Percentiles rank a stretch among this genome's conserved stretches.
Conservation (phyloP, 2,329 filamentous ascomycete genomes). For the Stromatinia cepivora region DNA sequence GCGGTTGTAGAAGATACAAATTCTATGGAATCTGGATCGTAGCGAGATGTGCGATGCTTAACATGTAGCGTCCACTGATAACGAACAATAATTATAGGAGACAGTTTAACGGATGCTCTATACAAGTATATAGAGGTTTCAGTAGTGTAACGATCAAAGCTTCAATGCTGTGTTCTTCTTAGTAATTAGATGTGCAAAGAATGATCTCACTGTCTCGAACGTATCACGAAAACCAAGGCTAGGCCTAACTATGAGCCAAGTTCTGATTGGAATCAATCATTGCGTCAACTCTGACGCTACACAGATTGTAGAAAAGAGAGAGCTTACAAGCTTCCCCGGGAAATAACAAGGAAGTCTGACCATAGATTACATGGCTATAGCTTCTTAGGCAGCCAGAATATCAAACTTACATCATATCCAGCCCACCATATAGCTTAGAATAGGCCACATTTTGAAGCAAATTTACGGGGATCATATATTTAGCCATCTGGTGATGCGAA, state of each 20-base stretch:
- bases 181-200: conserved; percentile 5
- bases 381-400: not conserved
- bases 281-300: conserved; percentile 19
- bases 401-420: conserved; percentile 19
- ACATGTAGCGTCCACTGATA: conserved; percentile 20
- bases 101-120: conserved; percentile 14
- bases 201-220: conserved; percentile 21
- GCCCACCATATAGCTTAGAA: not conserved
- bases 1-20: not conserved
- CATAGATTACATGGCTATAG: conserved; percentile 16
- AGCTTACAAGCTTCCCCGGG: conserved; percentile 18
- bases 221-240: not conserved
- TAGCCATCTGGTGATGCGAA: not conserved
- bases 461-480: not conserved
- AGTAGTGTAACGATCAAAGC: not conserved
- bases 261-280: conserved; percentile 16
- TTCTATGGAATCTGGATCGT: conserved; percentile 12
- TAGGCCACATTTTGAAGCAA: conserved; percentile 1
- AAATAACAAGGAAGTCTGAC: conserved; percentile 18
- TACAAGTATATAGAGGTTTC: conserved; percentile 20
- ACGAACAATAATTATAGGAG: conserved; percentile 14
- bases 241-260: conserved; percentile 14
- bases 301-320: not conserved
- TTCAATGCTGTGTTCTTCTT: conserved; percentile 15
- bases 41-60: conserved; percentile 9